phyloP scores from a whole-genome alignment of 2,329 filamentous ascomycete species.

The Colletotrichum ledebouriae region DNA sequence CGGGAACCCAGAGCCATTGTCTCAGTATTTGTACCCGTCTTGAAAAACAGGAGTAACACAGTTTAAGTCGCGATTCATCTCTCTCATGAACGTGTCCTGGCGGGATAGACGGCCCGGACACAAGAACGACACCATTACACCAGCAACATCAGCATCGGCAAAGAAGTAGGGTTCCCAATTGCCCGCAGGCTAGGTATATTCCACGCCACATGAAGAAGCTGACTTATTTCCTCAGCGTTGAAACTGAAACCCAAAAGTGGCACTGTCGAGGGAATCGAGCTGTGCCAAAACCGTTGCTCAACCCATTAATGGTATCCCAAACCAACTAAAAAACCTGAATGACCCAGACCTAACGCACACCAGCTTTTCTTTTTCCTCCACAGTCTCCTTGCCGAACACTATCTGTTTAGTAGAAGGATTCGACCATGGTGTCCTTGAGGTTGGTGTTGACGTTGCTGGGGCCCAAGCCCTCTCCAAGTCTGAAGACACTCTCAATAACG shows the following conservation, averaged over 20 bases:
- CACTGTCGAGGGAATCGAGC: constrained; percentile 23
- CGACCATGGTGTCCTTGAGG: constrained; percentile 98
- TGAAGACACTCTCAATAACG: constrained; percentile 96
- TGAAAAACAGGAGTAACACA: background rate
- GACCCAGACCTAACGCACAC: constrained; percentile 23
- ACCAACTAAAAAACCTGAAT: constrained; percentile 39
- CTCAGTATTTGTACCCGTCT: background rate
- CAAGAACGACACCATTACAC: background rate
- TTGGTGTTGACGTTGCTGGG: constrained; percentile 83
- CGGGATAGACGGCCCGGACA: background rate
- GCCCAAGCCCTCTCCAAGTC: constrained; percentile 87
- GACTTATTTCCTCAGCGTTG: background rate
- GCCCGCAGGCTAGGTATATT: constrained; percentile 39
- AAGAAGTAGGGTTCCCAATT: constrained; percentile 8
- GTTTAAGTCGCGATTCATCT: constrained; percentile 13
- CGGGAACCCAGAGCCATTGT: background rate
- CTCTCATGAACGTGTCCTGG: background rate
- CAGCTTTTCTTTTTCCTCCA: background rate
- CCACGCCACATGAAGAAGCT: constrained; percentile 14
- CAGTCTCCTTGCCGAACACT: background rate
- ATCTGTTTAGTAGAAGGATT: constrained; percentile 88
- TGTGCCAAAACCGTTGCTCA: constrained; percentile 33
- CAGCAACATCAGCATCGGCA: background rate
- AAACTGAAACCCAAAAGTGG: constrained; percentile 34
- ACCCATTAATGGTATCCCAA: constrained; percentile 42